phyloP scores from a whole-genome alignment of 345 rosid species.

The Eucalyptus lansdowneana region DNA sequence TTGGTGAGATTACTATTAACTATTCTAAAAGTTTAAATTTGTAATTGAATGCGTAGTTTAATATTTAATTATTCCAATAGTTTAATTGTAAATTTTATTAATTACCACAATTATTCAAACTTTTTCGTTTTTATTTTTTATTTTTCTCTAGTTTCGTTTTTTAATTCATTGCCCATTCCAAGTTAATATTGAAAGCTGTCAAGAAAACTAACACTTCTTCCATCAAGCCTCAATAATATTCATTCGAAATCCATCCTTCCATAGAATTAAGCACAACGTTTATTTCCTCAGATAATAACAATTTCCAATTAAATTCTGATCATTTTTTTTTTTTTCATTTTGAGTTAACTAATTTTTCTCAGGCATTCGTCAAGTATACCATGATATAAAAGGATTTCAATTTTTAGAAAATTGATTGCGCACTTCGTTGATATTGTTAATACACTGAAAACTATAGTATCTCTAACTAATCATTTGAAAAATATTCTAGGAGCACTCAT shows the following conservation, averaged over 20 bases:
- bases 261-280: neutral
- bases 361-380: fast-evolving
- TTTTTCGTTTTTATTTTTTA: neutral
- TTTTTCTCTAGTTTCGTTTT: too few relatives aligned
- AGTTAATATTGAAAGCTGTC: too few relatives aligned
- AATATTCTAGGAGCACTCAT: neutral
- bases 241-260: neutral
- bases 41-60: too few relatives aligned
- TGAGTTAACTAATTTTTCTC: neutral
- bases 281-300: neutral
- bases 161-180: too few relatives aligned
- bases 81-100: neutral
- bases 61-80: too few relatives aligned
- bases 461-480: neutral
- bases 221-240: neutral
- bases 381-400: neutral
- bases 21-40: too few relatives aligned
- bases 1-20: too few relatives aligned
- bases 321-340: neutral
- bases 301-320: neutral
- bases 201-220: neutral
- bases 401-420: neutral
- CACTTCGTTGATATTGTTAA: neutral
- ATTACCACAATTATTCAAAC: neutral
- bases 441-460: neutral